Conservation (phyloP, 2,329 filamentous ascomycete genomes). For the Aureobasidium melanogenum region DNA sequence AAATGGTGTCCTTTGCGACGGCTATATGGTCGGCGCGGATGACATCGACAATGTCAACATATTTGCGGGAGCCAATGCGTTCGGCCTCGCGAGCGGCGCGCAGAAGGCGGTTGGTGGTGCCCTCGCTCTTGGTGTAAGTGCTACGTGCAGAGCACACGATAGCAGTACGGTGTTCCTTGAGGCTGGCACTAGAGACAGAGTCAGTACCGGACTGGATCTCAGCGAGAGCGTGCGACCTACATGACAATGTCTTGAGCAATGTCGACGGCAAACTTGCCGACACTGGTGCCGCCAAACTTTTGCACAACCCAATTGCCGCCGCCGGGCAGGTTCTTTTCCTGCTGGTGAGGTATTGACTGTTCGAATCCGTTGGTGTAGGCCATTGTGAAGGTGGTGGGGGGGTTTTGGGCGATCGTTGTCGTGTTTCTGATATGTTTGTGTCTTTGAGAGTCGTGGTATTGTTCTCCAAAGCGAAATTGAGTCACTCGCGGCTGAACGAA, state of each 20-base stretch:
- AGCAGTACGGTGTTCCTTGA: constrained; percentile 66
- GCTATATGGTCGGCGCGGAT: constrained; percentile 75
- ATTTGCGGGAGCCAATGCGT: constrained; percentile 40
- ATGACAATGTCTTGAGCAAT: constrained; percentile 54
- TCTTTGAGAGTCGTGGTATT: background rate
- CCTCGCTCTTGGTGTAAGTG: constrained; percentile 86
- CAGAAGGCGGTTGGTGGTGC: constrained; percentile 69
- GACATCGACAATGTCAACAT: constrained; percentile 65
- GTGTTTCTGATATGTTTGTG: background rate
- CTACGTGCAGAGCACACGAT: constrained; percentile 94
- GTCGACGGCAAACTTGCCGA: constrained; percentile 76
- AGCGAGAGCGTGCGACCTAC: constrained; percentile 23
- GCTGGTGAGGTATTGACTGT: constrained; percentile 30
- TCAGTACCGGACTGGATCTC: constrained; percentile 13
- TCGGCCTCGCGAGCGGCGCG: constrained; percentile 40
- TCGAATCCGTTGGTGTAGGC: constrained; percentile 17
- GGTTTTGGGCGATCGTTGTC: background rate
- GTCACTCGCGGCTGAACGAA: background rate
- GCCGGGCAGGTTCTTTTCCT: constrained; percentile 40
- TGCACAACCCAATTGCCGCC: constrained; percentile 69
- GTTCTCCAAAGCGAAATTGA: background rate
- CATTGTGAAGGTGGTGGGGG: constrained; percentile 14
- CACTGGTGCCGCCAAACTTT: constrained; percentile 91
- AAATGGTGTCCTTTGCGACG: constrained; percentile 51
- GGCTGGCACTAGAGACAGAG: constrained; percentile 29